phyloP scores from a whole-genome alignment of 768 basidiomycete genomes.

The Termitomyces sp. region DNA sequence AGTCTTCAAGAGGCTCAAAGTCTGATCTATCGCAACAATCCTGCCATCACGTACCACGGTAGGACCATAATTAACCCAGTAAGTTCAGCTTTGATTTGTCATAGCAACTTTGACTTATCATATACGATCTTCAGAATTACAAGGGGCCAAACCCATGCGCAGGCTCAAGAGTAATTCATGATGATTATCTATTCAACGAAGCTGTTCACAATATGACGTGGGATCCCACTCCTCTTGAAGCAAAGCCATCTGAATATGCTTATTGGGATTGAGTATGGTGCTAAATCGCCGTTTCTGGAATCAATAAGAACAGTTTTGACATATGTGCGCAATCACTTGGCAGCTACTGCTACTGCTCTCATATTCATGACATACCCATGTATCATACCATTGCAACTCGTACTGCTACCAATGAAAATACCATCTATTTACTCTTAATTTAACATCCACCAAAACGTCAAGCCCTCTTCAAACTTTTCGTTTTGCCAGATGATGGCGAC shows the following conservation, averaged over 20 bases:
- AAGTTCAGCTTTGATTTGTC: neutral
- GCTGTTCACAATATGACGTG: neutral
- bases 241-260: neutral
- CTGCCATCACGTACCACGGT: neutral
- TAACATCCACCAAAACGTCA: too few relatives aligned
- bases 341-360: too few relatives aligned
- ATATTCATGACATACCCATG: too few relatives aligned
- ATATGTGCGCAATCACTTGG: too few relatives aligned
- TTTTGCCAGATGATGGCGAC: too few relatives aligned
- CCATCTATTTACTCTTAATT: too few relatives aligned
- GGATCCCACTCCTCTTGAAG: neutral
- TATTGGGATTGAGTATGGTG: neutral
- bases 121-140: neutral
- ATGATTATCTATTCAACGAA: conserved; percentile 1
- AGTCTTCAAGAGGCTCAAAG: conserved; percentile 7
- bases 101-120: neutral
- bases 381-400: too few relatives aligned
- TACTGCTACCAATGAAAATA: too few relatives aligned
- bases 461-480: too few relatives aligned
- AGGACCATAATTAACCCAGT: conserved; percentile 9
- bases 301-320: neutral
- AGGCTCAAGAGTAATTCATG: conserved; percentile 1
- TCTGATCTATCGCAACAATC: neutral
- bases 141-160: conserved; percentile 7
- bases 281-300: neutral